Conservation (phyloP, 208 protist genomes). For the Acanthamoeba lenticulata region DNA sequence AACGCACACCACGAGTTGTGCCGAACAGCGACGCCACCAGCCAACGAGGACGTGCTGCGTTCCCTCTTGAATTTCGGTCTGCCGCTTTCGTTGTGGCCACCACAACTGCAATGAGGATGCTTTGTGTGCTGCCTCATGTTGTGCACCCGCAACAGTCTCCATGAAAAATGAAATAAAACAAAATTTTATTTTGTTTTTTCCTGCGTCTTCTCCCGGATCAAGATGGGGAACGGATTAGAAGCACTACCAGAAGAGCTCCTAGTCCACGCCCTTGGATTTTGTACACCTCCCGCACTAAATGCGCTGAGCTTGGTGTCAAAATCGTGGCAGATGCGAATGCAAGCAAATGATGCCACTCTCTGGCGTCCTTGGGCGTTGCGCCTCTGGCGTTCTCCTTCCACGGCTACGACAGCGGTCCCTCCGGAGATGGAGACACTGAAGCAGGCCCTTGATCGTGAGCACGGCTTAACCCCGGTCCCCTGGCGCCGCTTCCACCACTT, state of each 20-base stretch:
- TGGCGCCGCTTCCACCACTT: not conserved
- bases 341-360: not conserved
- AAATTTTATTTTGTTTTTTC: too few species aligned
- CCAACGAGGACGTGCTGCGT: not conserved
- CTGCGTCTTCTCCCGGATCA: too few species aligned
- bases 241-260: not conserved
- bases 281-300: not conserved
- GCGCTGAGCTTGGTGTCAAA: not conserved
- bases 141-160: too few species aligned
- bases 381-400: not conserved
- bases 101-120: not conserved
- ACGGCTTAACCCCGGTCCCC: not conserved
- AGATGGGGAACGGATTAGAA: not conserved
- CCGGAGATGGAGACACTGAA: not conserved
- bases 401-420: too few species aligned
- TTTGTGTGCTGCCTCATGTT: too few species aligned
- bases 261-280: not conserved
- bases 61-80: not conserved
- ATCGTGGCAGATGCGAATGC: not conserved
- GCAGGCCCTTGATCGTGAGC: not conserved
- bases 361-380: not conserved
- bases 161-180: too few species aligned
- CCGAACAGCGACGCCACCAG: not conserved
- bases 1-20: not conserved
- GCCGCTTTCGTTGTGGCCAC: not conserved